Evolutionary conservation across 2,329 filamentous ascomycete species (phyloP), one percentile per base, ranked within the genome.

Genomic region (Pestalotiopsis sp.): DNA sequence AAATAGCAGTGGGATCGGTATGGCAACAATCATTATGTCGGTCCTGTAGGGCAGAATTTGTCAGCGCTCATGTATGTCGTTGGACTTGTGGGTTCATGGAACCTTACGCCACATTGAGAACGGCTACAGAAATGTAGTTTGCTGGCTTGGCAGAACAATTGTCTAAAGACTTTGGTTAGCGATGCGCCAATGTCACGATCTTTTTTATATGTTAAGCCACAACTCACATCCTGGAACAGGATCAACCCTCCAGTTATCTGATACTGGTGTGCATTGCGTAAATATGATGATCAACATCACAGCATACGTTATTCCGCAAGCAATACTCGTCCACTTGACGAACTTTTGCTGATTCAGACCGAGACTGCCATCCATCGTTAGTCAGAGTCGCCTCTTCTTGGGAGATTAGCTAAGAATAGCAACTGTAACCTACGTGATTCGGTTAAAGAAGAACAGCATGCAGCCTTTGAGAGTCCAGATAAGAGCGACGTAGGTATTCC

Each of bases 381-480:
- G 23, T 12, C 20, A n/a, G 20, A 27, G 2, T 36, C 25, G 9
- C 13, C 20, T 59, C 11, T 59, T 23, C 14, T 11, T 7, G 13
- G 13, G 20, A 59, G 27, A 9, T n/a, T 9, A 27, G 57, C 17
- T 23, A 27, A 13, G 7, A 14, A 13, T 3, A 13, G 60, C n/a
- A 13, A 38, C 11, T n/a, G 59, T 13, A 13, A 72, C 80, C 61
- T 75, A 83, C 81, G 82, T 84, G 69, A 84, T 76, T 57, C 82
- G 78, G 61, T 78, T 75, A 70, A 81, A 83, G 68, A 83, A 81
- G 69, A 79, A 83, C n/a, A 83, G 71, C 73, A 83, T 81, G 69
- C 80, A 80, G 4, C 77, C 80, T 69, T 84, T 84, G 27, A 84
- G 73, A 52, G 61, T 76, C 80, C 82, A 84, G 20, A 84, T 83